Percentiles rank a stretch among this genome's conserved stretches.
phyloP scores from a whole-genome alignment of 75 land plant species.

The Larix kaempferi region DNA sequence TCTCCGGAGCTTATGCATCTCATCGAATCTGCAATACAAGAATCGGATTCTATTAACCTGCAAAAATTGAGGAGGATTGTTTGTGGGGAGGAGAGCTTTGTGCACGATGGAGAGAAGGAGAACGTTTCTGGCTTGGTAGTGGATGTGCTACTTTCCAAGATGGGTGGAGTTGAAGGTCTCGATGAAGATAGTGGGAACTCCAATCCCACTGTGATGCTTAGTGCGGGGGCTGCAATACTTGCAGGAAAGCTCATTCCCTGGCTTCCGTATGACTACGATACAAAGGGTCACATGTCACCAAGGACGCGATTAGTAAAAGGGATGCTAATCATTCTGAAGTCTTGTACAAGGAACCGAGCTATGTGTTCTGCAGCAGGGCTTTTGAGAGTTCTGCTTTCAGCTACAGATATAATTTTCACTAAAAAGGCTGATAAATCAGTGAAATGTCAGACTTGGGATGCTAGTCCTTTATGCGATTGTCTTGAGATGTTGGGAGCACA shows the following conservation, averaged over 20 bases:
- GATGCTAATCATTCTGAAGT: slow-evolving; percentile 54
- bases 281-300: slow-evolving; percentile 43
- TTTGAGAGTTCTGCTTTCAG: slow-evolving; percentile 61
- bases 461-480: slow-evolving; percentile 56
- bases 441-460: slow-evolving; percentile 53
- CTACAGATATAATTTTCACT: slow-evolving; percentile 69
- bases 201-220: slow-evolving; percentile 89
- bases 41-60: slow-evolving; percentile 54
- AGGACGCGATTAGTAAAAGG: slow-evolving; percentile 89
- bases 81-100: slow-evolving; percentile 50
- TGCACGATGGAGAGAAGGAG: slow-evolving; percentile 32
- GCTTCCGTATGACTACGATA: slow-evolving; percentile 60
- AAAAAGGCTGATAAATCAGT: slow-evolving; percentile 20
- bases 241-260: slow-evolving; percentile 87
- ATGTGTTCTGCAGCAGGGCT: slow-evolving; percentile 93
- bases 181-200: slow-evolving; percentile 40
- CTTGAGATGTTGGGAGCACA: slow-evolving; percentile 79
- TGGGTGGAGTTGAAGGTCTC: slow-evolving; percentile 87
- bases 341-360: slow-evolving; percentile 89
- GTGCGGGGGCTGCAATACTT: slow-evolving; percentile 87
- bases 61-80: slow-evolving; percentile 61
- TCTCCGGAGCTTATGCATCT: slow-evolving; percentile 86
- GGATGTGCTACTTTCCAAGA: slow-evolving; percentile 88
- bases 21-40: slow-evolving; percentile 91
- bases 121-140: slow-evolving; percentile 56